Base-by-base conservation (phyloP, 73 alveolate genomes). In the Paramecium bursaria region DNA sequence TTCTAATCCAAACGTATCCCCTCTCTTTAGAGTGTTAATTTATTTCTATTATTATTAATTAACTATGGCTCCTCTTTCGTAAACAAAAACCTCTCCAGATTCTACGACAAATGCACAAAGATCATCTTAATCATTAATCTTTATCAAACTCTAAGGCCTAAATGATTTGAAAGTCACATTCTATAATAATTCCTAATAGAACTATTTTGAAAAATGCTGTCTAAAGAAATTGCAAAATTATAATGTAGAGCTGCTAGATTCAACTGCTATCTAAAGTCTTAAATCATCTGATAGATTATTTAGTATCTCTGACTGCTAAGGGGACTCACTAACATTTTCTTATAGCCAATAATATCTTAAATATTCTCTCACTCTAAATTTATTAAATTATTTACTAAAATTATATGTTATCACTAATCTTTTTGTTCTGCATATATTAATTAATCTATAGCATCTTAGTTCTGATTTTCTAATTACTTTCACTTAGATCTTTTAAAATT, bases 341-440 rank as follows among this genome's bases (percentile, higher is more conserved):
- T 79, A 54, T 35, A 50, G 46, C 89, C 89, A 79, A 42, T 48
- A 53, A 33, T 79, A 79, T 39, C 54, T 29, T 11, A 79, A 79
- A 22, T 79, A 79, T 50, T 79, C 89, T 50, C 89, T 61, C 13
- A 79, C 57, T 19, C n/a, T n/a, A n/a, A n/a, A n/a, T n/a, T n/a
- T n/a, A n/a, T n/a, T n/a, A n/a, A n/a, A n/a, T n/a, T n/a, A n/a
- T n/a, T n/a, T n/a, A n/a, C n/a, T 61, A 39, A 7, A 42, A 47
- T 55, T 79, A 53, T 0, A 79, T 11, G 3, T 54, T 82, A 23
- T 46, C 50, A 14, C 85, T 39, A 4, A 79, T 55, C 21, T 79
- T 79, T 46, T 79, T 79, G 13, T 79, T 73, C 11, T 73, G 75
- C 89, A 79, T 79, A 26, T 79, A 79, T 13, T 73, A 73, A 54